A percentile compares a stretch with the other conserved stretches of the same genome.
Evolutionary conservation across 2,329 filamentous ascomycete genomes (phyloP).

Genomic region (Microdochium bolleyi): DNA sequence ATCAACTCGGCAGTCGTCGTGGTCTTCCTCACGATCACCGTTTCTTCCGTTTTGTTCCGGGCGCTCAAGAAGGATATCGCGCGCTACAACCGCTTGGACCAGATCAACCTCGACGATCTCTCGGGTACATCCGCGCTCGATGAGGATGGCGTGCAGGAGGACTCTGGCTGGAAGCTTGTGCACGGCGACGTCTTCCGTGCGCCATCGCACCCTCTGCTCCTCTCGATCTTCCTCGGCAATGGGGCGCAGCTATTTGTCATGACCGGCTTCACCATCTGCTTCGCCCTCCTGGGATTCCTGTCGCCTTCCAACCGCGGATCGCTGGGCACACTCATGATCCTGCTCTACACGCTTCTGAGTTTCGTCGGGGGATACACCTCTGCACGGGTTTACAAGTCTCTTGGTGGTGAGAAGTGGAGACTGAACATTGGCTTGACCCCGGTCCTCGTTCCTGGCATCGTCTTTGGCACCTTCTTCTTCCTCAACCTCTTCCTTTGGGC

Average conservation of each 20-base stretch:
- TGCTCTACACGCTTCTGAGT: conserved; percentile 88
- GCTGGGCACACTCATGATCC: conserved; percentile 83
- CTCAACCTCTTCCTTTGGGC: conserved; percentile 96
- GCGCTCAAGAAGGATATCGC: conserved; percentile 93
- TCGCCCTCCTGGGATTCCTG: conserved; percentile 88
- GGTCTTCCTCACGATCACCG: conserved; percentile 81
- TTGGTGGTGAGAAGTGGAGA: conserved; percentile 91
- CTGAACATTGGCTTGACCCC: conserved; percentile 86
- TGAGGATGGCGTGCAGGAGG: conserved; percentile 82
- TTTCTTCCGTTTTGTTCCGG: conserved; percentile 83
- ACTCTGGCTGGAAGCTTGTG: conserved; percentile 97
- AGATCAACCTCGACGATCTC: conserved; percentile 84
- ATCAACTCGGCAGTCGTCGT: conserved; percentile 96
- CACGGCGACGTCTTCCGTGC: conserved; percentile 95
- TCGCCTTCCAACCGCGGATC: conserved; percentile 94
- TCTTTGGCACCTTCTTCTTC: conserved; percentile 85
- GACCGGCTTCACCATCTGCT: conserved; percentile 88
- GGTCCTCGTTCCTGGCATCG: conserved; percentile 73
- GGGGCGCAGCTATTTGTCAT: conserved; percentile 96
- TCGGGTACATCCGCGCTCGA: conserved; percentile 72
- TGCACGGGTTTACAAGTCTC: conserved; percentile 86
- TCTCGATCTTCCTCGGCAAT: conserved; percentile 85
- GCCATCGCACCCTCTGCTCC: conserved; percentile 71
- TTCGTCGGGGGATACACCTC: conserved; percentile 90
- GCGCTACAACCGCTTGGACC: conserved; percentile 89